phyloP scores from a whole-genome alignment of 805 yeast genomes.

The Pichia scutulata region DNA sequence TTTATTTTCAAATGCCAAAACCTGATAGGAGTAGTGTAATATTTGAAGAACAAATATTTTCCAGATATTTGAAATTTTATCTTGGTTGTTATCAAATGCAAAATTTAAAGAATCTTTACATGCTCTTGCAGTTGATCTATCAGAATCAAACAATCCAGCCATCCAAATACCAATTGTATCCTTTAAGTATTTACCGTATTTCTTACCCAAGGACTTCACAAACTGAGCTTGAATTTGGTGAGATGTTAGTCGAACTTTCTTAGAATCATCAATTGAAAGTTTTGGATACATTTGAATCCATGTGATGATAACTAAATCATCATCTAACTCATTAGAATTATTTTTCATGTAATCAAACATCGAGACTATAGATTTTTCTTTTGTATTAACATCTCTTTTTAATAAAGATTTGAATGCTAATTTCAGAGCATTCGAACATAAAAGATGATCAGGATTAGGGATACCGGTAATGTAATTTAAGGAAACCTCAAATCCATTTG shows the following conservation, averaged over 20 bases:
- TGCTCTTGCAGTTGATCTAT: conserved; percentile 47
- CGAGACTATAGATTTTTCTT: conserved; percentile 68
- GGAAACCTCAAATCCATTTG: conserved; percentile 46
- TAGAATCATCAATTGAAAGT: conserved; percentile 62
- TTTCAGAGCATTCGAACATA: conserved; percentile 40
- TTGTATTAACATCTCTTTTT: conserved; percentile 79
- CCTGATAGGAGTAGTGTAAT: conserved; percentile 44
- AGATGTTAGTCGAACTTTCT: conserved; percentile 49
- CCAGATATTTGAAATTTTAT: conserved; percentile 54
- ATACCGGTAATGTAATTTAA: conserved; percentile 69
- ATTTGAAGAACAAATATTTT: conserved; percentile 48
- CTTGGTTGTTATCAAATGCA: conserved; percentile 51
- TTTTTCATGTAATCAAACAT: conserved; percentile 30
- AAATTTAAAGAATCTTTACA: conserved; percentile 39
- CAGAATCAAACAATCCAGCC: conserved; percentile 64
- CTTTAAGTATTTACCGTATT: conserved; percentile 56
- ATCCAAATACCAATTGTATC: conserved; percentile 70
- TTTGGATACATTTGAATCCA: conserved; percentile 84
- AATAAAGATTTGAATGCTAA: conserved; percentile 67
- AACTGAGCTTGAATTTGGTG: conserved; percentile 59
- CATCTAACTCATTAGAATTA: conserved; percentile 27
- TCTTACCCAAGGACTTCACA: conserved; percentile 44
- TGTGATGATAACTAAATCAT: conserved; percentile 47
- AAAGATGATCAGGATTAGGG: conserved; percentile 55
- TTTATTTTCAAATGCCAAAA: conserved; percentile 47